Conservation (phyloP, 495 filamentous ascomycete genomes). For the Hypoxylon lienhwacheense region DNA sequence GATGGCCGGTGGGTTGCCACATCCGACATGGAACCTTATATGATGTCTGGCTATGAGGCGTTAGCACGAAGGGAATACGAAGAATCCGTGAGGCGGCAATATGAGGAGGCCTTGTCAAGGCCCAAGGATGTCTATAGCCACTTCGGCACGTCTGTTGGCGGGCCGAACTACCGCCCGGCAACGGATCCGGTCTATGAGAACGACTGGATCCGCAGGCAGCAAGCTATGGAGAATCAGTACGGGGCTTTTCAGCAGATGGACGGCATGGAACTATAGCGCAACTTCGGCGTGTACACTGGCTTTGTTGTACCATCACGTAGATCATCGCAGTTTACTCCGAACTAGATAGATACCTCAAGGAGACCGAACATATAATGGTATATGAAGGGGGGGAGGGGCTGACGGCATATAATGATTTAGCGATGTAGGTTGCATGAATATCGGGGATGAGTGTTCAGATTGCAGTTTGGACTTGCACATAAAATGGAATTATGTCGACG, state of each 20-base stretch:
- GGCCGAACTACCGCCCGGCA: conserved; percentile 54
- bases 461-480: not conserved
- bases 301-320: conserved; percentile 20
- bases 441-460: not conserved
- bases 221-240: conserved; percentile 62
- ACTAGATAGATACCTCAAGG: conserved; percentile 20
- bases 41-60: conserved; percentile 66
- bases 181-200: conserved; percentile 65
- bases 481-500: not conserved
- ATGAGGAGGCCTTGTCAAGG: conserved; percentile 39
- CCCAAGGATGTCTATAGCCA: conserved; percentile 47
- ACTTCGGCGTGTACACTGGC: conserved; percentile 28
- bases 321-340: conserved; percentile 7
- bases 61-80: conserved; percentile 56
- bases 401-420: not conserved
- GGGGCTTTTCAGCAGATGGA: conserved; percentile 52
- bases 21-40: conserved; percentile 66
- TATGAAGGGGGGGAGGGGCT: not conserved
- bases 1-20: conserved; percentile 52
- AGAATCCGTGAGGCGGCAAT: conserved; percentile 41
- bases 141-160: conserved; percentile 43
- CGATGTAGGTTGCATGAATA: not conserved
- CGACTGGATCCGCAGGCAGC: conserved; percentile 53
- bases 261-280: conserved; percentile 35
- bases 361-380: not conserved